Evolutionary conservation across 2,329 filamentous ascomycete genomes (phyloP), one percentile per base, ranked within the genome.

Genomic region (Colletotrichum sojae): DNA sequence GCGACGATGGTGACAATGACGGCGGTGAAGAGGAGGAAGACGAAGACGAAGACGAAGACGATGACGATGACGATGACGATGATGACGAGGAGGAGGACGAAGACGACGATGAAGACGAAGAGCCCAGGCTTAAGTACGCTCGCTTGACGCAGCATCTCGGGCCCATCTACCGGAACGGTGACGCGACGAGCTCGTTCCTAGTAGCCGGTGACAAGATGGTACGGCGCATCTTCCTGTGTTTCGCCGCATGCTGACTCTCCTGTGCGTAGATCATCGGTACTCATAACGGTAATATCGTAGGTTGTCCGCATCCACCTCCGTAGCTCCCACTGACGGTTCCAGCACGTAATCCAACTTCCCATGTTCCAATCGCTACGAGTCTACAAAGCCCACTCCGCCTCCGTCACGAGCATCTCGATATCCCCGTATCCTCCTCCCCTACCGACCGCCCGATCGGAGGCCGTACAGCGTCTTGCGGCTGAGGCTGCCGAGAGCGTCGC

Each of bases 141-240:
- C 92, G 94, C 56, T 83, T 98, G 73, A 98, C 96, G 8, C 91
- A 91, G 70, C 91, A 92, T 75, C 83, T 99, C 70, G 90, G 88
- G 27, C 85, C 92, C 51, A 89, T 98, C 40, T 99, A 99, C 83
- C 91, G 94, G 67, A 97, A 97, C 83, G 95, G 94, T 74, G 96
- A 99, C 86, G 94, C 94, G 74, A 98, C 95, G 27, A 98, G 95
- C 80, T 86, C 93, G 9, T 97, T 97, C 78, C 83, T 97, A 57
- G 94, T 97, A 57, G 93, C 93, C 48, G 95, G 95, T 60, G 95
- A 99, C 84, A 98, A 98, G 84, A 97, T 98, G 95, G 94, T 95
- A 86, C 75, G 84, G 64, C 2, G 18, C 58, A 53, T 57, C 20
- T 6, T 8, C 15, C 22, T 8, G 18, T 9, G 43, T 40, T 70